A percentile compares a stretch with the other conserved stretches of the same genome.
phyloP scores from a whole-genome alignment of 139 green algal species.

The Chlorella vulgaris region DNA sequence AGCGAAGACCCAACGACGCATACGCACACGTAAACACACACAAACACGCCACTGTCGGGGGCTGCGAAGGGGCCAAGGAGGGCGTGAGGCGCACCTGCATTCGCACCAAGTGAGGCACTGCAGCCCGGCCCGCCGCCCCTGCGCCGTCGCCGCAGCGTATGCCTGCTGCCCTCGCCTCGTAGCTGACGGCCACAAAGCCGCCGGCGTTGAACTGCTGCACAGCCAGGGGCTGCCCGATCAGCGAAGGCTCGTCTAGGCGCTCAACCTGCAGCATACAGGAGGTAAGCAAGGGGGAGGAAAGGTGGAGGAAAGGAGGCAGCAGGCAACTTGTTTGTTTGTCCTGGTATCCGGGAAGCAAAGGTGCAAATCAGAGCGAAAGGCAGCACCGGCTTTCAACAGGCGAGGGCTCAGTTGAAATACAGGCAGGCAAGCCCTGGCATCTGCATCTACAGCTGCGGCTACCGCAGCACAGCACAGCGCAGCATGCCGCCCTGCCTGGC shows the following conservation, averaged over 20 bases:
- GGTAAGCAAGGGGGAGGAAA: too few species aligned
- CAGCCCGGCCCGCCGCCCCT: constrained; percentile 50
- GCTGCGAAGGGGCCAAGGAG: too few species aligned
- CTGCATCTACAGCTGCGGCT: too few species aligned
- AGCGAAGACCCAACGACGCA: neutral
- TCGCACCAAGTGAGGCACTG: constrained; percentile 38
- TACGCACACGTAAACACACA: neutral
- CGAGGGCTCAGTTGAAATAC: too few species aligned
- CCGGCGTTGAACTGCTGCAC: constrained; percentile 73
- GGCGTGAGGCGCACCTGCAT: neutral
- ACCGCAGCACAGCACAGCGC: neutral
- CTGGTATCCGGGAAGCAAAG: neutral
- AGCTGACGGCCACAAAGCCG: constrained; percentile 72
- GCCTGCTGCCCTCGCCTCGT: constrained; percentile 66
- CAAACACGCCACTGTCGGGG: neutral
- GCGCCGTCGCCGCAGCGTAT: constrained; percentile 67
- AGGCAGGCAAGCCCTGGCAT: too few species aligned
- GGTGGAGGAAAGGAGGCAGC: too few species aligned
- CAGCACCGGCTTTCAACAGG: too few species aligned
- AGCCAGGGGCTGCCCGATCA: constrained; percentile 55
- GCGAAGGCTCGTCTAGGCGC: constrained; percentile 56
- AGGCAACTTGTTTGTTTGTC: too few species aligned
- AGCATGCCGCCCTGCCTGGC: constrained; percentile 34
- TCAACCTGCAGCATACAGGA: constrained; percentile 59
- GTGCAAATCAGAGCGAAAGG: too few species aligned